Evolutionary conservation across 1,284 basidiomycete genomes (phyloP).

Genomic region (Porodaedalea pini): DNA sequence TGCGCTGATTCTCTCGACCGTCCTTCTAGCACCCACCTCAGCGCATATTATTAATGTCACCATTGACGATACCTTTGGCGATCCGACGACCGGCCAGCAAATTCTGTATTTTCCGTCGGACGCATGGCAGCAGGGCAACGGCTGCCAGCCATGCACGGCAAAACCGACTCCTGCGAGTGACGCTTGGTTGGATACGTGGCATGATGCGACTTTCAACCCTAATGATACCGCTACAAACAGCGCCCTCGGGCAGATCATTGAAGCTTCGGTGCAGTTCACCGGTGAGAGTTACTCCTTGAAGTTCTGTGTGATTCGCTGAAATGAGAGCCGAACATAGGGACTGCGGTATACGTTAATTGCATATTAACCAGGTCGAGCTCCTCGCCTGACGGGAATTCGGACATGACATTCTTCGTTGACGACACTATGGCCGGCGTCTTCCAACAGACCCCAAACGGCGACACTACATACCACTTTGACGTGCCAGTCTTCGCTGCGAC

Average conservation of each 20-base stretch:
- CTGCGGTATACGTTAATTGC: constrained; percentile 12
- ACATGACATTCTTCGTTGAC: constrained; percentile 16
- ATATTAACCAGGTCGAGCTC: constrained; percentile 9
- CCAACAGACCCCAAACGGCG: constrained; percentile 3
- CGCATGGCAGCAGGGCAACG: constrained; percentile 15
- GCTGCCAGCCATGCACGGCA: constrained; percentile 9
- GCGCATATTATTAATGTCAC: constrained; percentile 6
- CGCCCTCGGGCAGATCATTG: constrained; percentile 12
- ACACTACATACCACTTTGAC: constrained; percentile 6
- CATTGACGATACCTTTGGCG: constrained; percentile 16
- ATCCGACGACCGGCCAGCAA: constrained; percentile 8
- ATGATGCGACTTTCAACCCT: constrained; percentile 13
- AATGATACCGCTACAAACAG: neutral
- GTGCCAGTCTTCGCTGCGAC: constrained; percentile 1
- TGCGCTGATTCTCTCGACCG: too few relatives aligned
- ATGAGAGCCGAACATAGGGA: constrained; percentile 1
- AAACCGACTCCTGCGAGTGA: constrained; percentile 4
- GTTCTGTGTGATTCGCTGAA: neutral
- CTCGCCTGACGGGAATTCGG: constrained; percentile 14
- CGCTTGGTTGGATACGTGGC: constrained; percentile 14
- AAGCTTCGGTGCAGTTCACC: constrained; percentile 9
- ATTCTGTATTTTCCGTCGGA: constrained; percentile 9
- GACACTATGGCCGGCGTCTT: neutral
- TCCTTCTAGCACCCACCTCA: neutral
- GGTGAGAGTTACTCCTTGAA: constrained; percentile 2